Percentiles rank a stretch among this genome's conserved stretches.
These are phyloP conservation scores for Physcomitrium patens DNA, from an alignment of 225 moss, liverwort and hornwort genomes.

Conservation along the genomic window DNA sequence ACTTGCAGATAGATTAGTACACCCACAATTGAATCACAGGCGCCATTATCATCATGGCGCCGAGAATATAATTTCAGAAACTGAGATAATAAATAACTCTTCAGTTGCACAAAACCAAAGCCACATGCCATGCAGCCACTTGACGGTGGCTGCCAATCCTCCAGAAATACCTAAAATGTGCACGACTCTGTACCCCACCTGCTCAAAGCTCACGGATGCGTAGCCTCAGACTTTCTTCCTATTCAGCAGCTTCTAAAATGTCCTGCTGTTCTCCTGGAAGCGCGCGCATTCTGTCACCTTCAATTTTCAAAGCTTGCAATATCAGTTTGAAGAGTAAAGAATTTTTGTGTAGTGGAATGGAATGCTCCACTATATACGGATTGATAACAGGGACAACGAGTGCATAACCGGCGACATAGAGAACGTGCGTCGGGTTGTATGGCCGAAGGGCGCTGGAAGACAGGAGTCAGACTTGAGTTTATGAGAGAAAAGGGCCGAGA, in stretches of 20 bases:
- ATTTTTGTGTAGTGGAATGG: too few relatives aligned
- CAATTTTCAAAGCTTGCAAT: neutral
- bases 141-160: neutral
- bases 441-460: neutral
- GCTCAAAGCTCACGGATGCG: too few relatives aligned
- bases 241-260: too few relatives aligned
- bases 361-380: neutral
- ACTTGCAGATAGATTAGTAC: neutral
- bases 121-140: neutral
- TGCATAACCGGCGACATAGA: slow-evolving; percentile 18
- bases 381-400: slow-evolving; percentile 11
- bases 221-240: too few relatives aligned
- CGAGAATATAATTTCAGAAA: neutral
- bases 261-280: neutral
- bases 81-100: neutral
- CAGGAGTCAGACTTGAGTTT: neutral
- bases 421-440: neutral
- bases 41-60: neutral
- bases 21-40: neutral
- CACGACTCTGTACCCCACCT: neutral
- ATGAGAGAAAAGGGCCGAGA: neutral
- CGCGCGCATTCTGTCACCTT: neutral
- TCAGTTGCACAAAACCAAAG: neutral
- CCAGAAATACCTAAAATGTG: neutral
- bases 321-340: too few relatives aligned